phyloP scores from a whole-genome alignment of 1,139 yeast species.

The Candida sojae region DNA sequence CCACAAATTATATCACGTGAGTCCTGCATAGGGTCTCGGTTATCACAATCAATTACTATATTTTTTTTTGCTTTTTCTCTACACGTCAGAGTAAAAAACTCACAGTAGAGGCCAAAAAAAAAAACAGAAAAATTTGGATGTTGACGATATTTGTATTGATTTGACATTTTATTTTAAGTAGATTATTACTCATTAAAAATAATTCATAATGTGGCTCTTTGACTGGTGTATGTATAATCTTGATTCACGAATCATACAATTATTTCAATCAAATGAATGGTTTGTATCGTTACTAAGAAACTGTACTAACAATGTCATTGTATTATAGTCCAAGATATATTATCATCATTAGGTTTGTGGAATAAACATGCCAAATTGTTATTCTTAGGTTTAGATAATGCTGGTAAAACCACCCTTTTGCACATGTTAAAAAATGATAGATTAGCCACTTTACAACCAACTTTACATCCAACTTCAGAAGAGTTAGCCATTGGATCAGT shows the following conservation, averaged over 20 bases:
- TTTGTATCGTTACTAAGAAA: too few relatives aligned
- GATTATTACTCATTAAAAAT: background rate
- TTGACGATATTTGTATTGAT: background rate
- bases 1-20: background rate
- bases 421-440: constrained; percentile 98
- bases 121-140: background rate
- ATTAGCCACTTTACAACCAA: constrained; percentile 95
- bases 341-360: constrained; percentile 93
- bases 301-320: constrained; percentile 21
- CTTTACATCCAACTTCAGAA: constrained; percentile 98
- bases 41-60: background rate
- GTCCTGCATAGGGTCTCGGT: background rate
- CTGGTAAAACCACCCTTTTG: constrained; percentile 95
- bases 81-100: background rate
- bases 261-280: too few relatives aligned
- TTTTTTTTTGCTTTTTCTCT: background rate
- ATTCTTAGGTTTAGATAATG: constrained; percentile 95
- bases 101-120: too few relatives aligned
- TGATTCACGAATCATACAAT: too few relatives aligned
- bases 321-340: constrained; percentile 75
- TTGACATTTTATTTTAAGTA: background rate
- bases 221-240: constrained; percentile 43
- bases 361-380: constrained; percentile 96
- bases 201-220: constrained; percentile 36
- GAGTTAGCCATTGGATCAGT: constrained; percentile 96